These are phyloP conservation scores for Xerocomellus intermedius DNA, from an alignment of 768 basidiomycete genomes.

Conservation along the genomic window DNA sequence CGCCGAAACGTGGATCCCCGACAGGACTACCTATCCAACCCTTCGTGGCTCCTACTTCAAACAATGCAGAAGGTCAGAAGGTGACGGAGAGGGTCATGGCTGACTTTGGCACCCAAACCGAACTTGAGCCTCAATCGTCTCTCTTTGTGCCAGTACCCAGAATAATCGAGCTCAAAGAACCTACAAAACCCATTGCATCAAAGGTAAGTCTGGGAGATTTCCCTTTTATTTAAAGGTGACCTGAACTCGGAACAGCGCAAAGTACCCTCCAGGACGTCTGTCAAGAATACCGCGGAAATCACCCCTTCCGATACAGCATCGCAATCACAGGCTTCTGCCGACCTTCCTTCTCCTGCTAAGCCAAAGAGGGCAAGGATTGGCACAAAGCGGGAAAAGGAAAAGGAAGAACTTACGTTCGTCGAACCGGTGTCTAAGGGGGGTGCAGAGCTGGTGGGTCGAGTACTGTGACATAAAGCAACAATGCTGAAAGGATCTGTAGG, in stretches of 20 bases:
- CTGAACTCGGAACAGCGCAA: constrained; percentile 29
- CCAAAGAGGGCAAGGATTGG: constrained; percentile 31
- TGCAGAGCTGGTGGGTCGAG: constrained; percentile 19
- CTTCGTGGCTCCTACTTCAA: not conserved
- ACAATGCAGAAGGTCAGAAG: not conserved
- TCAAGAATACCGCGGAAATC: constrained; percentile 17
- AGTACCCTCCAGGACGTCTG: constrained; percentile 21
- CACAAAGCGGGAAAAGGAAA: constrained; percentile 31
- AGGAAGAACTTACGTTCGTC: constrained; percentile 15
- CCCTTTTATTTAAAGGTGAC: not conserved
- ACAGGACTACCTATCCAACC: not conserved
- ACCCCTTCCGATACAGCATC: constrained; percentile 8
- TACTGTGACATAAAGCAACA: not conserved
- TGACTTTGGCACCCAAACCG: constrained; percentile 31
- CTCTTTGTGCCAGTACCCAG: constrained; percentile 8
- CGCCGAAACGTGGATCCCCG: constrained; percentile 11
- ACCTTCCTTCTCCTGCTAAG: constrained; percentile 25
- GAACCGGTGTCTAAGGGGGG: constrained; percentile 2
- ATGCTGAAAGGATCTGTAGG: constrained; percentile 11
- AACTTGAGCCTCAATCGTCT: constrained; percentile 16
- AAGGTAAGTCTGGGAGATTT: constrained; percentile 16
- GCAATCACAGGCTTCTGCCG: constrained; percentile 15
- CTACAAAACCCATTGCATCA: constrained; percentile 12
- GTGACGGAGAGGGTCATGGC: constrained; percentile 14
- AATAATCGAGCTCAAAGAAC: constrained; percentile 21